Evolutionary conservation across 2,329 filamentous ascomycete species (phyloP).

Genomic region (Colletotrichum lini): DNA sequence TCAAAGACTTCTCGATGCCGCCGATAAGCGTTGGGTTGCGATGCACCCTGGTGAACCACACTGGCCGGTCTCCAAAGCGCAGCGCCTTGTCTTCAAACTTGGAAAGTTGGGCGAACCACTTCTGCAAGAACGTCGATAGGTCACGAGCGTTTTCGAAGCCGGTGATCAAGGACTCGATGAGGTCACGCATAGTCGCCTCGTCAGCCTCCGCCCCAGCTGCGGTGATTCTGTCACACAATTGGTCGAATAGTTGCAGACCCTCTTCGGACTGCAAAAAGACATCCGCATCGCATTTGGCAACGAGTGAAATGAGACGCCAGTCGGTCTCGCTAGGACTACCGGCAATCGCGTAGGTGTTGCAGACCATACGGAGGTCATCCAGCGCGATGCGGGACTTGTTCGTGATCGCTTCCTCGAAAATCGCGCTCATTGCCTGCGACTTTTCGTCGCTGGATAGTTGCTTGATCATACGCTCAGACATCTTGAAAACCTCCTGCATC

Average conservation of each 20-base stretch:
- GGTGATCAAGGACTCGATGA: slow-evolving; percentile 59
- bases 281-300: slow-evolving; percentile 63
- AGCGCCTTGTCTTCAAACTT: slow-evolving; percentile 48
- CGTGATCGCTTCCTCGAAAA: slow-evolving; percentile 52
- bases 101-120: slow-evolving; percentile 62
- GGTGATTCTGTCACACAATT: slow-evolving; percentile 55
- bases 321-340: slow-evolving; percentile 50
- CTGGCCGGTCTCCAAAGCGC: slow-evolving; percentile 31
- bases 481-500: slow-evolving; percentile 55
- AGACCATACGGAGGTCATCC: slow-evolving; percentile 59
- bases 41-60: slow-evolving; percentile 48
- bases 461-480: slow-evolving; percentile 49
- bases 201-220: slow-evolving; percentile 40
- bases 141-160: slow-evolving; percentile 62
- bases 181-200: slow-evolving; percentile 48
- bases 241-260: slow-evolving; percentile 56
- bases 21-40: slow-evolving; percentile 27
- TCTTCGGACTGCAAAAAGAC: slow-evolving; percentile 58
- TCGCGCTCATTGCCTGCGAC: slow-evolving; percentile 47
- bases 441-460: slow-evolving; percentile 42
- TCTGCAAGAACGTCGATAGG: slow-evolving; percentile 60
- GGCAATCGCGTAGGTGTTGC: slow-evolving; percentile 57
- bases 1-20: slow-evolving; percentile 60
- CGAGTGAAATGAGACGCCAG: slow-evolving; percentile 59
- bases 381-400: slow-evolving; percentile 53